A percentile compares a stretch with the other conserved stretches of the same genome.
Evolutionary conservation across 495 filamentous ascomycete species (phyloP).

Genomic region (Tuber magnatum): DNA sequence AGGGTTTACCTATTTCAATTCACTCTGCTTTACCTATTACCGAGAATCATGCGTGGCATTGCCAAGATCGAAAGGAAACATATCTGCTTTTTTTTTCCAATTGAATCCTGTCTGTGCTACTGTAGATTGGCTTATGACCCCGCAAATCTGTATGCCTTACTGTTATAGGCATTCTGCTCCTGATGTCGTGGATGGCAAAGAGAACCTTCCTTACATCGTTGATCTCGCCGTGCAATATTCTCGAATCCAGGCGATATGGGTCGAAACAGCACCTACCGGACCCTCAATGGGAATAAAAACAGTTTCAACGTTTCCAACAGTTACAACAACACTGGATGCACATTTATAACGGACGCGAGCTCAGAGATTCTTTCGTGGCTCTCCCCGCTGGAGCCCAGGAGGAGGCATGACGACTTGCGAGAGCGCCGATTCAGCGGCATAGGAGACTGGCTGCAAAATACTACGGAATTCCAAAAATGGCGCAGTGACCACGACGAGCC

Average conservation of each 20-base stretch:
- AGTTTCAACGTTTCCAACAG: neutral
- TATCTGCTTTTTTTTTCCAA: no score
- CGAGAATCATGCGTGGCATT: no score
- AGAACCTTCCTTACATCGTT: neutral
- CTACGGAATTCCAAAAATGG: neutral
- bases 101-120: neutral
- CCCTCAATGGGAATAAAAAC: neutral
- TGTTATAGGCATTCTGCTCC: neutral
- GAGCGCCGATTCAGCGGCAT: neutral
- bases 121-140: neutral
- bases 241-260: neutral
- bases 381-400: neutral
- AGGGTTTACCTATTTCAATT: no score
- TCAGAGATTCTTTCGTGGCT: neutral
- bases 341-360: neutral
- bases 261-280: neutral
- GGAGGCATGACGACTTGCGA: neutral
- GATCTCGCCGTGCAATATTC: neutral
- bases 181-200: no score
- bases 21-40: no score
- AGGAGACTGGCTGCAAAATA: neutral
- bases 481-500: neutral
- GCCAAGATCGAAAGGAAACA: no score
- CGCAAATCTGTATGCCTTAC: neutral
- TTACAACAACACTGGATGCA: neutral